These are phyloP conservation scores for Metschnikowia kofuensis DNA, from an alignment of 805 yeast species.

Conservation along the genomic window DNA sequence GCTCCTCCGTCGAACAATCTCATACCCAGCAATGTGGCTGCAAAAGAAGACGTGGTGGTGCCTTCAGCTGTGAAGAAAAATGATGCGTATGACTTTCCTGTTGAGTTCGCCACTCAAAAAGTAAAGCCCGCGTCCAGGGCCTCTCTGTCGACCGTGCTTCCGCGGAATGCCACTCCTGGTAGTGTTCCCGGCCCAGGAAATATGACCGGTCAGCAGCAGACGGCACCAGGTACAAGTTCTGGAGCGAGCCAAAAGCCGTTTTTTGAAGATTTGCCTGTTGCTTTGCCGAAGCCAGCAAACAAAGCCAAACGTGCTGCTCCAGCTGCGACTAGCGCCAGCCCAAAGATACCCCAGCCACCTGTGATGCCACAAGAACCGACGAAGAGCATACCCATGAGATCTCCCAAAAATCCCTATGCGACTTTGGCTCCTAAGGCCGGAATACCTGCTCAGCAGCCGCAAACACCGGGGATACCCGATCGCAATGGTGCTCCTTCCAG, in stretches of 20 bases:
- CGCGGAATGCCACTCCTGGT: not conserved
- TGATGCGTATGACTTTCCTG: conserved; percentile 79
- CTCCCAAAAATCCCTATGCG: conserved; percentile 31
- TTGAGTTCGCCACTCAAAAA: conserved; percentile 45
- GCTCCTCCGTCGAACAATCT: conserved; percentile 10
- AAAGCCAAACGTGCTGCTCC: conserved; percentile 31
- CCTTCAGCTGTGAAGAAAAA: conserved; percentile 29
- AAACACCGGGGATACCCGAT: not conserved
- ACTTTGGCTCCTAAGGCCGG: conserved; percentile 16
- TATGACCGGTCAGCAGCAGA: not conserved
- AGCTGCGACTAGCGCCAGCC: conserved; percentile 16
- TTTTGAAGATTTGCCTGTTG: conserved; percentile 57
- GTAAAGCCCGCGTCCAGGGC: conserved; percentile 39
- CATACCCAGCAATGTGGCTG: not conserved
- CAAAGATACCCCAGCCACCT: conserved; percentile 9
- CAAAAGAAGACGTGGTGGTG: not conserved
- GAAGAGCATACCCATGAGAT: conserved; percentile 22
- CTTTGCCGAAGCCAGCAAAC: conserved; percentile 26
- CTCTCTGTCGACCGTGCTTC: conserved; percentile 8
- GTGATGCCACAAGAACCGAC: conserved; percentile 11
- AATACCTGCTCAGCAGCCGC: conserved; percentile 2
- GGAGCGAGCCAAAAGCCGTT: conserved; percentile 37
- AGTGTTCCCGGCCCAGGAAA: not conserved
- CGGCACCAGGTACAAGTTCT: not conserved
- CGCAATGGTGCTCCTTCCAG: conserved; percentile 1